Base-by-base conservation (phyloP, 192 early-diverging fungal genomes). In the Endogone sp. region DNA sequence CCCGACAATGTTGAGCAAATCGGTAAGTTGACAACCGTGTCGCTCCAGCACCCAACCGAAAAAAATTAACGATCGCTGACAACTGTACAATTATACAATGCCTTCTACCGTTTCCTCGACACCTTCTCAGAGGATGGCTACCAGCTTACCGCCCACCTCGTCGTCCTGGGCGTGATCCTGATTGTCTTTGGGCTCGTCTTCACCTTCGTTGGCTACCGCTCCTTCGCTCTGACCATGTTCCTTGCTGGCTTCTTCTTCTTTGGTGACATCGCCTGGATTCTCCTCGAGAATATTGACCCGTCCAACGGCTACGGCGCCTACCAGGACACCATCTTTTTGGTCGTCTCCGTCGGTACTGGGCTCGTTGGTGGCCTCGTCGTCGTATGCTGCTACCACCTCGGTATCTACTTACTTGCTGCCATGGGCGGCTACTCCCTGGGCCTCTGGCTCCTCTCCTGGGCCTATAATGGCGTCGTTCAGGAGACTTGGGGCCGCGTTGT, bases 361-460 rank as follows among this genome's bases (percentile, higher is more conserved):
- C 61, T 92, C 8, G 16, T 94, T 10, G 82, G 82, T 54, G 95
- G 93, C 61, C 68, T 66, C 10, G 62, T 93, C 2, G 71, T 90
- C 20, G 56, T 87, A 29, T 93, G 88, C 72, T 81, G 91, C 65
- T 87, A 84, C 80, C 83, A 82, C 60, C 73, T 95, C 2, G 93
- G 89, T 25, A 76, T 95, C 31, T 86, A 90, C 64, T 73, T 92
- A 20, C 72, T 95, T 20, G 95, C 94, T 60, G 93, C 84, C 24
- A 75, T 93, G 56, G 84, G 88, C 44, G 95, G 95, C 68, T 94
- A 90, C 76, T 71, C 85, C 29, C 71, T 92, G 27, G 88, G 93
- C 3, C 72, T 91, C 44, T 91, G 88, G 82, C 71, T 94, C 30
- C 84, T 93, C 54, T 80, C 88, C 3, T 89, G 86, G 82, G 73